Percentiles rank a stretch among this genome's conserved stretches.
Evolutionary conservation across 2,329 filamentous ascomycete species (phyloP).

Genomic region (Hymenoscyphus occultus): DNA sequence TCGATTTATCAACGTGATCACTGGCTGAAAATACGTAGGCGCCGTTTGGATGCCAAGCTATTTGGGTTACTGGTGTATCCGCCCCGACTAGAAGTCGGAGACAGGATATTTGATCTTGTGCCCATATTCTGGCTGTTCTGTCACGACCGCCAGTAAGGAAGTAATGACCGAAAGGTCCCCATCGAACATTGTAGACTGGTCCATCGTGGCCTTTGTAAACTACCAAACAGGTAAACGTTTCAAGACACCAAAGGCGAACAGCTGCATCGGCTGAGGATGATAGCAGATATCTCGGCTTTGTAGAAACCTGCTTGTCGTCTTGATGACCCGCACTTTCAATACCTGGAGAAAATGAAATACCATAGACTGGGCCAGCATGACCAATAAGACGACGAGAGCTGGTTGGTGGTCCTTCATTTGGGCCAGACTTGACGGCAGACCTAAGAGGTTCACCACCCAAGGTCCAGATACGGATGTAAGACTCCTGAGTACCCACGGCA

Average conservation of each 20-base stretch:
- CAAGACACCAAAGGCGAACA: slow-evolving; percentile 87
- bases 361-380: slow-evolving; percentile 85
- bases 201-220: slow-evolving; percentile 92
- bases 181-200: slow-evolving; percentile 82
- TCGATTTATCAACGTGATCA: slow-evolving; percentile 79
- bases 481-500: slow-evolving; percentile 86
- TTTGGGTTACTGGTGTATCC: slow-evolving; percentile 84
- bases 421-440: slow-evolving; percentile 60
- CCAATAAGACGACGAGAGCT: slow-evolving; percentile 79
- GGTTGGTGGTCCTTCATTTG: slow-evolving; percentile 59
- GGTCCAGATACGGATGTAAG: slow-evolving; percentile 93
- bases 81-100: slow-evolving; percentile 88
- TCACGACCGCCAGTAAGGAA: slow-evolving; percentile 87
- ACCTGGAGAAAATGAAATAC: slow-evolving; percentile 73
- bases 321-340: slow-evolving; percentile 31
- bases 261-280: slow-evolving; percentile 86
- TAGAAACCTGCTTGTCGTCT: slow-evolving; percentile 39
- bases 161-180: slow-evolving; percentile 94
- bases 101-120: slow-evolving; percentile 86
- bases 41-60: slow-evolving; percentile 94
- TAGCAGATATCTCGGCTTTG: slow-evolving; percentile 71
- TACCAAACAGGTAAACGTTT: slow-evolving; percentile 87
- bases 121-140: slow-evolving; percentile 86
- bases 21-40: slow-evolving; percentile 92
- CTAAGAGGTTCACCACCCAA: slow-evolving; percentile 79